These are phyloP conservation scores for Endogone sp. DNA, from an alignment of 192 early-diverging fungal species.

Conservation along the genomic window DNA sequence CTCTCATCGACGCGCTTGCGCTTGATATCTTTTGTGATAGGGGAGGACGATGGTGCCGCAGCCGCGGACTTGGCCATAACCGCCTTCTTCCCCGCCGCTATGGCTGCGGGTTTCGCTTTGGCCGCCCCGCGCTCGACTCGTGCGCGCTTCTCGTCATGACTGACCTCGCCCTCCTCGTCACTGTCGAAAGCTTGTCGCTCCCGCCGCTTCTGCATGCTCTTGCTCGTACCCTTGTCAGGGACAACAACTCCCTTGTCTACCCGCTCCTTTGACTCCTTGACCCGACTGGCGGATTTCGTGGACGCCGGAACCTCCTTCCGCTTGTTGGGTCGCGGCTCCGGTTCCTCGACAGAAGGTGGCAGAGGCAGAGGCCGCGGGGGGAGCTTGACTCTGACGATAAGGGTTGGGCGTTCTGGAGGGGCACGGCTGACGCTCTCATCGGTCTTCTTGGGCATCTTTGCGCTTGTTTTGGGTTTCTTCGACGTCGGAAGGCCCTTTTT, in stretches of 20 bases:
- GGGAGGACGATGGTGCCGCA: not conserved
- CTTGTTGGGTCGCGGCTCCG: not conserved
- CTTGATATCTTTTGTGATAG: not conserved
- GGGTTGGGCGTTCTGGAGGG: not conserved
- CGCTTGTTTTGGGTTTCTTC: not conserved
- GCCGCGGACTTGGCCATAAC: not conserved
- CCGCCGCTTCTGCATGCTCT: not conserved
- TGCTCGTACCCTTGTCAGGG: not conserved
- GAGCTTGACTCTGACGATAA: not conserved
- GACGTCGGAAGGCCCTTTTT: not conserved
- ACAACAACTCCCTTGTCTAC: not conserved
- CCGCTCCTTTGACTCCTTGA: not conserved
- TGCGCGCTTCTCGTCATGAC: not conserved
- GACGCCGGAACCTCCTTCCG: not conserved
- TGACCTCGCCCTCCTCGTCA: not conserved
- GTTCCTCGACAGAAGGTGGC: not conserved
- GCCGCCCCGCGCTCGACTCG: not conserved
- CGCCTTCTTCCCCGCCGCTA: not conserved
- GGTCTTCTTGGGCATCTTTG: not conserved
- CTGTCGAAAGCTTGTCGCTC: not conserved
- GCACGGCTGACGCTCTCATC: not conserved
- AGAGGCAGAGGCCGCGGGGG: not conserved
- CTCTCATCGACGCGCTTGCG: not conserved
- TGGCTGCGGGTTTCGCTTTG: not conserved
- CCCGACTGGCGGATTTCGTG: not conserved